phyloP scores from a whole-genome alignment of 805 yeast species.

The Jamesozyma gamospora region DNA sequence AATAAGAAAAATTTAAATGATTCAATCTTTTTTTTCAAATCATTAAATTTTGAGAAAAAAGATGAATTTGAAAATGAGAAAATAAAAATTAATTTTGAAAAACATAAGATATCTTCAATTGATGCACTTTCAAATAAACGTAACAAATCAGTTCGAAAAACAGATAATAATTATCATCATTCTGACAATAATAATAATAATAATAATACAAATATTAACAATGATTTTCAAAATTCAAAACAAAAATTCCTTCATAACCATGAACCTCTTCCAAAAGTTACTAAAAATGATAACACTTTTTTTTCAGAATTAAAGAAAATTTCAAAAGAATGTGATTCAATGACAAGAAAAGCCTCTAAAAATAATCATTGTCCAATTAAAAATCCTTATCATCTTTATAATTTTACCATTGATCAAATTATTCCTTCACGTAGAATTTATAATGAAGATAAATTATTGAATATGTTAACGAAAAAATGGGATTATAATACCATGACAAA shows the following conservation, averaged over 20 bases:
- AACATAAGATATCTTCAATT: background rate
- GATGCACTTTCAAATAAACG: no score
- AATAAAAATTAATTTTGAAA: no score
- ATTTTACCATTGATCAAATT: background rate
- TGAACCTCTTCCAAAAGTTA: no score
- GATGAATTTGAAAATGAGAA: background rate
- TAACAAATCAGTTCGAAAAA: no score
- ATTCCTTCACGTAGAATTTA: background rate
- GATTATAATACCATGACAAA: conserved; percentile 34
- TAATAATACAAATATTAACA: no score
- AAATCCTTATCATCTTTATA: conserved; percentile 1
- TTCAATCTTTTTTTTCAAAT: background rate
- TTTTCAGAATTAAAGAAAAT: conserved; percentile 11
- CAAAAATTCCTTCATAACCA: no score
- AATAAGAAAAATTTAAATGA: background rate
- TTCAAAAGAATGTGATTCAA: conserved; percentile 2
- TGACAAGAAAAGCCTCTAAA: background rate
- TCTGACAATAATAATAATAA: background rate
- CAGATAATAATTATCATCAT: no score
- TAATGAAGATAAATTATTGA: conserved; percentile 2
- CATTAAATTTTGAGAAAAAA: background rate
- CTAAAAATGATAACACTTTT: conserved; percentile 7
- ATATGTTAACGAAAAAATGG: conserved; percentile 33
- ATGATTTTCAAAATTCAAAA: background rate
- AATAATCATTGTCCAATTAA: background rate